Percentiles rank a stretch among this genome's conserved stretches.
These are phyloP conservation scores for Candida koratica DNA, from an alignment of 805 yeast genomes.

Conservation along the genomic window DNA sequence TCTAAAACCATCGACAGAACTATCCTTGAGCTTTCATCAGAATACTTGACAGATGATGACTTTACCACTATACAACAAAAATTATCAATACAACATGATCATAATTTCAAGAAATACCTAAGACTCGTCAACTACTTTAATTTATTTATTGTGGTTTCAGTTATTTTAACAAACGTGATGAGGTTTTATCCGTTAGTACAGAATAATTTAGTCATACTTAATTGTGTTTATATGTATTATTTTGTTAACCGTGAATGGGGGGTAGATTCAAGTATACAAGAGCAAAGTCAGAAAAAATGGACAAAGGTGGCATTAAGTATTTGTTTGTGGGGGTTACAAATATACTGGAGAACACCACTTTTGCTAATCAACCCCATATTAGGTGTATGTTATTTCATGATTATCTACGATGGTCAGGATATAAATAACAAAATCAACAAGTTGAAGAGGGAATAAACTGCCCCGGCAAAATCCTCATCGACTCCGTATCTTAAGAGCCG, in stretches of 20 bases:
- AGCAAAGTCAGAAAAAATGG: neutral
- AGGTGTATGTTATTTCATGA: conserved; percentile 3
- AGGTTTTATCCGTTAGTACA: conserved; percentile 1
- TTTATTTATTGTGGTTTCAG: neutral
- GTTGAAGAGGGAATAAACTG: conserved; percentile 1
- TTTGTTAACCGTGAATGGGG: neutral
- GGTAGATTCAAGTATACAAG: neutral
- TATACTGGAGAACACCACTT: conserved; percentile 1
- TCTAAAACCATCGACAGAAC: conserved; percentile 2
- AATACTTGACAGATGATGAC: conserved; percentile 1
- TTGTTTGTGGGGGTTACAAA: neutral
- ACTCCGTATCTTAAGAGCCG: no score
- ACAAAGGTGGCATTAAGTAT: neutral
- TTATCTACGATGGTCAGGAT: conserved; percentile 1
- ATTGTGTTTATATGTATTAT: conserved; percentile 4
- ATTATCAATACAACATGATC: neutral
- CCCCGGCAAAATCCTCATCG: no score
- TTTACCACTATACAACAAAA: conserved; percentile 2
- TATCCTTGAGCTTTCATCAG: neutral
- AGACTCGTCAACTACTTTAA: conserved; percentile 1
- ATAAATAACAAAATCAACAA: conserved; percentile 3
- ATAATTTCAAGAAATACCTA: neutral
- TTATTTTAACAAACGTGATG: conserved; percentile 1
- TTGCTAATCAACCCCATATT: conserved; percentile 4
- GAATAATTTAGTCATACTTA: conserved; percentile 1